These are phyloP conservation scores for Candida dubliniensis DNA, from an alignment of 1,139 yeast genomes.

Conservation along the genomic window DNA sequence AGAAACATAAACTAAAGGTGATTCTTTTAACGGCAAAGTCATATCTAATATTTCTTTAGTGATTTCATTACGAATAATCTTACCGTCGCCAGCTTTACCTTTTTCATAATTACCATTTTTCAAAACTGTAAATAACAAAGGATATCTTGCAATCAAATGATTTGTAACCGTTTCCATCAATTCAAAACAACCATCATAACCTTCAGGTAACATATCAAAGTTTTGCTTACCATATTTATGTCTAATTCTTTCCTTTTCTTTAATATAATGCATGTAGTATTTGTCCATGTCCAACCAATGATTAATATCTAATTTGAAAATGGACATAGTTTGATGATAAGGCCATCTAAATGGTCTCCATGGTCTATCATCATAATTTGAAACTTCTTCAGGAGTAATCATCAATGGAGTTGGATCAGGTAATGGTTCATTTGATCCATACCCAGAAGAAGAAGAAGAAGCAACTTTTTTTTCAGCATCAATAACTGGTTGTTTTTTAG, in stretches of 20 bases:
- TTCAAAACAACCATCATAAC: conserved; percentile 62
- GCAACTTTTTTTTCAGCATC: not conserved
- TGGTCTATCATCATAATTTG: conserved; percentile 68
- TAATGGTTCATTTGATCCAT: conserved; percentile 18
- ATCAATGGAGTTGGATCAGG: conserved; percentile 60
- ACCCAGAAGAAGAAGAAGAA: conserved; percentile 1
- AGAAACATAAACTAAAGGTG: conserved; percentile 62
- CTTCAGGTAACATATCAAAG: conserved; percentile 67
- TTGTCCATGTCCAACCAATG: conserved; percentile 84
- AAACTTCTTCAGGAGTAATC: conserved; percentile 67
- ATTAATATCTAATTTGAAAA: conserved; percentile 64
- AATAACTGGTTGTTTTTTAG: not conserved
- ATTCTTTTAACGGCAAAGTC: conserved; percentile 58
- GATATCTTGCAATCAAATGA: conserved; percentile 63
- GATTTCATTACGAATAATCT: conserved; percentile 56
- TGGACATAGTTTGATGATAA: conserved; percentile 77
- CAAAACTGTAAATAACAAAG: conserved; percentile 55
- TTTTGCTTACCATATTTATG: conserved; percentile 60
- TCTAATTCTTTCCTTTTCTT: conserved; percentile 60
- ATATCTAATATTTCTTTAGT: conserved; percentile 63
- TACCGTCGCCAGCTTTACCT: conserved; percentile 24
- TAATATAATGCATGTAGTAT: conserved; percentile 63
- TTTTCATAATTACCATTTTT: conserved; percentile 28
- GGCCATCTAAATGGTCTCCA: conserved; percentile 86
- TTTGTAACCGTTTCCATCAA: conserved; percentile 61